A percentile compares a stretch with the other conserved stretches of the same genome.
phyloP scores from a whole-genome alignment of 1,284 basidiomycete genomes.

The Somion occarium region DNA sequence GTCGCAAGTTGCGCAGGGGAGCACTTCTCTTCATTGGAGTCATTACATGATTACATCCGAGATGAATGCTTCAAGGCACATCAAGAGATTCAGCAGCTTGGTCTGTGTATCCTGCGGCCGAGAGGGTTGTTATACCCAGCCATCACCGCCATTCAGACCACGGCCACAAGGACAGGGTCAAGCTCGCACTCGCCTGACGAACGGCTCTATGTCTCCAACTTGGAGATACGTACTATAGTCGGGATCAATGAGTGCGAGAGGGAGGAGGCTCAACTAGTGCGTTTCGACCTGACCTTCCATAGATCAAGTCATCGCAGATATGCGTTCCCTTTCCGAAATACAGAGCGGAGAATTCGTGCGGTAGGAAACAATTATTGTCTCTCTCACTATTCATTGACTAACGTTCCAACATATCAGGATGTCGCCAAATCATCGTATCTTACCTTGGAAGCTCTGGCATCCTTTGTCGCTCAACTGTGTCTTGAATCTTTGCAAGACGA shows the following conservation, averaged over 20 bases:
- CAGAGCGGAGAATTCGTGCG: constrained; percentile 35
- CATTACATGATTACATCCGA: constrained; percentile 38
- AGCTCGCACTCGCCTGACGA: constrained; percentile 14
- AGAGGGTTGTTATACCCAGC: constrained; percentile 52
- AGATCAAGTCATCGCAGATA: constrained; percentile 14
- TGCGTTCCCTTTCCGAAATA: constrained; percentile 33
- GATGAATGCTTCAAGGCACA: constrained; percentile 35
- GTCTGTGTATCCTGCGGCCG: constrained; percentile 42
- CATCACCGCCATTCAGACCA: constrained; percentile 38
- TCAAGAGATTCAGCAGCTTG: constrained; percentile 33
- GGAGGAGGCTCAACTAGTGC: constrained; percentile 63
- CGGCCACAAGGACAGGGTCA: not conserved
- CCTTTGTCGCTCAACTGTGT: constrained; percentile 47
- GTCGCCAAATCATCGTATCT: constrained; percentile 1
- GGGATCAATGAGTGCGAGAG: constrained; percentile 76
- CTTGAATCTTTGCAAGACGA: constrained; percentile 22
- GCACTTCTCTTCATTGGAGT: constrained; percentile 38
- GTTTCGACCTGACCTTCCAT: constrained; percentile 45
- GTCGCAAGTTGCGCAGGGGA: constrained; percentile 23
- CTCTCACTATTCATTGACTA: not conserved
- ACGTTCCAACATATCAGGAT: not conserved
- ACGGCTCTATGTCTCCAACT: constrained; percentile 40
- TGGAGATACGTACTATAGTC: constrained; percentile 58
- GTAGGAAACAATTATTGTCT: constrained; percentile 27
- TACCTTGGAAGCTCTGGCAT: constrained; percentile 74